Evolutionary conservation across 805 yeast genomes (phyloP), one percentile per base, ranked within the genome.

Genomic region (Candida maris): DNA sequence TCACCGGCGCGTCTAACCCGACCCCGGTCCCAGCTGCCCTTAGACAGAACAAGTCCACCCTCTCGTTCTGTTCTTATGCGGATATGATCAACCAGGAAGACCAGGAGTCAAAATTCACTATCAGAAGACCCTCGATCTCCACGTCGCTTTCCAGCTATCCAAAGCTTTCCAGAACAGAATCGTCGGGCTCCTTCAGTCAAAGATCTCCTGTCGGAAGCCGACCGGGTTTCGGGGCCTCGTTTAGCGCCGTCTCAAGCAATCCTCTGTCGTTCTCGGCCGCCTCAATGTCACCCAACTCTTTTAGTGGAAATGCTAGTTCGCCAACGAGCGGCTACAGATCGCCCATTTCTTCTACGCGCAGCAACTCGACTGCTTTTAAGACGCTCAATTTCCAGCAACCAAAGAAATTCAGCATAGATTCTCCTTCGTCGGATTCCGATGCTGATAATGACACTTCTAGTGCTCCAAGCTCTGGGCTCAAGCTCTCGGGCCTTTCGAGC

Each of bases 61-160:
- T 71, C 15, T 67, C 71, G 25, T 85, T 85, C 55, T 81, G 77
- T 53, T 80, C 88, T 3, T 85, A 82, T 57, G 94, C 91, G 3
- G 95, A 85, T 49, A 73, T 85, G 75, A 71, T 83, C 42, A 74
- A 68, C 45, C 78, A 75, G 48, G 91, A 82, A 57, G 83, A 80
- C 50, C 67, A 59, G 30, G 67, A 62, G 34, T 46, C 52, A 8
- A 53, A 54, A 20, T 51, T 48, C 27, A 45, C 55, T 21, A 69
- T 76, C 35, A 73, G 84, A 58, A 71, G 87, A 59, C 88, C 88
- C 6, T 71, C 77, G 1, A 57, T 72, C 9, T 54, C 71, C 1
- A 67, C 70, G 30, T 62, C 73, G 1, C 42, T 68, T 13, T 62
- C 73, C 49, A 64, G 31, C 21, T 28, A 23, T 46, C 48, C 52